Evolutionary conservation across 2,329 filamentous ascomycete species (phyloP), one percentile per base, ranked within the genome.

Genomic region (Neopestalotiopsis sp.): DNA sequence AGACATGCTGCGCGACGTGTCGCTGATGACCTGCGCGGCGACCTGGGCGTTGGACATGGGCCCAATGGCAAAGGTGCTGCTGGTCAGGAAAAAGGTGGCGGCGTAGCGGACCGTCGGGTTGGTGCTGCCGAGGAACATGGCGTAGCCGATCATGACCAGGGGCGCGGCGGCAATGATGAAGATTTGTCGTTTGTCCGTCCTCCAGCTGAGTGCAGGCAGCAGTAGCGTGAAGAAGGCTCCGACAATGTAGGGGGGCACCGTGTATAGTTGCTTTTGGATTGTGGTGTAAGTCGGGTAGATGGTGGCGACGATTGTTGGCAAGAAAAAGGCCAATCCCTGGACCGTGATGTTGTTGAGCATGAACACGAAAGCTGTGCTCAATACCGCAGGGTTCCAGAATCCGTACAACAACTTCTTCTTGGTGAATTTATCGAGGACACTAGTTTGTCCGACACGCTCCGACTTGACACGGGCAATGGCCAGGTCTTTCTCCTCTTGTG

Each of bases 1-100:
- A 3, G 90, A 90, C 1, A 89, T 86, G 12, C 88, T 88, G 14
- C 91, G 85, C 0, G 91, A 89, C 0, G 91, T 92, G 73, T 94
- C 92, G 4, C 89, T 90, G 7, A 93, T 86, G 0, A 94, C 90
- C 72, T 93, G 93, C 6, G 91, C 91, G 0, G 90, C 88, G 0
- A 87, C 89, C 67, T 93, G 86, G 0, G 91, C 91, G 71, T 91
- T 92, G 72, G 86, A 87, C 17, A 94, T 84, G 0, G 91, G 85
- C 0, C 90, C 91, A 59, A 89, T 86, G 3, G 87, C 79, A 74
- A 92, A 93, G 5, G 88, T 87, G 0, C 90, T 90, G 7, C 84
- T 83, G 1, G 90, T 87, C 67, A 93, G 89, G 68, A 94, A 78
- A 79, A 94, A 94, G 0, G 90, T 91, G 0, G 91, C 92, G 0